Conservation (phyloP, 1,284 basidiomycete genomes). For the Irpex sp. region DNA sequence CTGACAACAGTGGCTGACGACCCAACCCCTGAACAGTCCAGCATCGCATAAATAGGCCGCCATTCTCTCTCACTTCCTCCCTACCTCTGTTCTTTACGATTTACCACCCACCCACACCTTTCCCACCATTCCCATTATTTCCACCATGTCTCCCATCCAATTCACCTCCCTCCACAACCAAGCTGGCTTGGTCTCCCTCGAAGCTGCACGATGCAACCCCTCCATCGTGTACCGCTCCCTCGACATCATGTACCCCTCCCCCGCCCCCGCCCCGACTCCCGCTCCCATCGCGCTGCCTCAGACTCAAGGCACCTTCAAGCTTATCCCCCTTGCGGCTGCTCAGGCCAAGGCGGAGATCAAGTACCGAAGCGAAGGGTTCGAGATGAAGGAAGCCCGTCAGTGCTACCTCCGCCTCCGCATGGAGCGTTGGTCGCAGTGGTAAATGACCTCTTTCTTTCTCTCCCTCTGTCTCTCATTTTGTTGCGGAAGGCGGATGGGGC, state of each 20-base stretch:
- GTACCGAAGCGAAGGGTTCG: conserved; percentile 13
- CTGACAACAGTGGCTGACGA: not conserved
- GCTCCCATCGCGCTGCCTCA: not conserved
- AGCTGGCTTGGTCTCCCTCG: not conserved
- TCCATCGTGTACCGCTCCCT: not conserved
- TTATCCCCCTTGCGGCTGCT: conserved; percentile 11
- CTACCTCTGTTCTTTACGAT: not conserved
- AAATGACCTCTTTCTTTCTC: not conserved
- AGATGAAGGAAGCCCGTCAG: conserved; percentile 7
- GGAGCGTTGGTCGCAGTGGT: not conserved
- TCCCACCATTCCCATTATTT: not conserved
- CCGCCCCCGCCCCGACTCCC: not conserved
- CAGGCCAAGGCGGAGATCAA: conserved; percentile 11
- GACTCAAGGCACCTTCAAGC: not conserved
- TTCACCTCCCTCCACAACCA: not conserved
- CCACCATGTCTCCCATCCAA: not conserved
- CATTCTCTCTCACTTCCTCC: not conserved
- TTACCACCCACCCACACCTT: not conserved
- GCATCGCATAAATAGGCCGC: not conserved
- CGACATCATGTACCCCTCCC: not conserved
- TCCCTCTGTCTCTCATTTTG: not conserved
- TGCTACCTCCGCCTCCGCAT: not conserved
- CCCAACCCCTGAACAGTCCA: not conserved
- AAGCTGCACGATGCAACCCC: not conserved
- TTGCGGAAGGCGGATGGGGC: not conserved